Base-by-base conservation (phyloP, 805 yeast genomes). In the Candida quercuum region DNA sequence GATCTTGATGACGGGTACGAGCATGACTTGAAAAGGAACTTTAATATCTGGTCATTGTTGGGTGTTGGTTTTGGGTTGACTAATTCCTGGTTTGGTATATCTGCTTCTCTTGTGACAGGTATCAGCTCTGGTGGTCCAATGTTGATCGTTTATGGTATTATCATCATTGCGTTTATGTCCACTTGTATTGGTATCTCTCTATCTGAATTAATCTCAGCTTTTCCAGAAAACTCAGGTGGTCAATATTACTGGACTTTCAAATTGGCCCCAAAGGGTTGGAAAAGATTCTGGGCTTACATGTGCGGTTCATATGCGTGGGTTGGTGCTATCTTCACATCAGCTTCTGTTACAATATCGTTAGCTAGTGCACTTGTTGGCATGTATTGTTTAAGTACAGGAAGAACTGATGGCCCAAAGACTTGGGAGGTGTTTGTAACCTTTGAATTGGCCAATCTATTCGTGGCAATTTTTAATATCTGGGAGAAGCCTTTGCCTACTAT, bases 251-350 rank as follows among this genome's bases (percentile, higher is more conserved):
- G 82, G 81, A 72, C 79, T 6, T 63, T 67, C 56, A 66, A 70
- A 30, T 54, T 76, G 37, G 75, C 80, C 6, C 78, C 78, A 17
- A 63, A 60, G 41, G 54, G 49, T 17, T 46, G 44, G 43, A 54
- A 50, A 37, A 38, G 57, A 13, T 69, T 72, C 39, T 56, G 62
- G 49, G 72, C 78, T 8, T 78, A 70, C 48, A 46, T 68, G 59
- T 74, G 79, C 45, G 85, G 83, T n/a, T 67, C 78, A 16, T 65
- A 74, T 43, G 81, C 80, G 25, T 74, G 77, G 72, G 71, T 74
- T 24, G 83, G 84, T 10, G 56, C 83, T 3, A 61, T 78, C 14
- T 78, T 78, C 56, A 76, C 84, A 9, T 67, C 74, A 36, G 80
- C 84, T 6, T 74, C 82, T 1, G 75, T 74, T 14, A 71, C 78